Conservation (phyloP, 106 monocot species). For the Platanthera guangdongensis region DNA sequence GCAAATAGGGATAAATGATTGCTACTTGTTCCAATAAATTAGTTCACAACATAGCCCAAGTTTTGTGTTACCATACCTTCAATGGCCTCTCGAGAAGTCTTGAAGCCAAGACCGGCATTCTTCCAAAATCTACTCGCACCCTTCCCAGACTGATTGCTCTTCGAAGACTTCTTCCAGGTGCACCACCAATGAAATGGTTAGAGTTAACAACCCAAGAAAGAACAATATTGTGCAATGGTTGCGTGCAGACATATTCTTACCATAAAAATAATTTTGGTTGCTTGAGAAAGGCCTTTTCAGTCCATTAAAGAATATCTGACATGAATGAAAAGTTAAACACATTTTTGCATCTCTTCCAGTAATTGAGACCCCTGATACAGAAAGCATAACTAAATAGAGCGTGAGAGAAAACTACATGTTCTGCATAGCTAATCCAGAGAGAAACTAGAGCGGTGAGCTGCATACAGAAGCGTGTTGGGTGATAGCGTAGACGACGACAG, state of each 20-base stretch:
- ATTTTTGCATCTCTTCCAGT: background rate
- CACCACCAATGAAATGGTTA: background rate
- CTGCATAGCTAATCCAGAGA: background rate
- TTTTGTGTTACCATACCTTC: too few relatives aligned
- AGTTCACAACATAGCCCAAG: too few relatives aligned
- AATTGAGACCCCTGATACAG: background rate
- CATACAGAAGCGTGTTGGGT: background rate
- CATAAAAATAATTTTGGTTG: slow-evolving; percentile 47
- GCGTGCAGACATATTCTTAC: slow-evolving; percentile 12
- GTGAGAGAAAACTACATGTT: background rate
- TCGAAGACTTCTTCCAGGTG: slow-evolving; percentile 17
- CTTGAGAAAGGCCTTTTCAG: too few relatives aligned
- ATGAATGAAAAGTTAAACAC: background rate
- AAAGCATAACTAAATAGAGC: background rate
- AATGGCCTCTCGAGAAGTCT: slow-evolving; percentile 19
- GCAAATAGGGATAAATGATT: too few relatives aligned
- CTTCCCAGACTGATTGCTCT: slow-evolving; percentile 25
- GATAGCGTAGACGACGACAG: too few relatives aligned
- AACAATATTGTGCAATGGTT: background rate
- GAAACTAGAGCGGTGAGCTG: background rate
- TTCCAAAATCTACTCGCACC: slow-evolving; percentile 17
- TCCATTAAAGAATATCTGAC: background rate
- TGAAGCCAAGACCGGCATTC: slow-evolving; percentile 22
- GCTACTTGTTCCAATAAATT: too few relatives aligned
- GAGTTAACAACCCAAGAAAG: background rate